Evolutionary conservation across 2,329 filamentous ascomycete genomes (phyloP).

Genomic region (Magnaporthiopsis rhizophila): DNA sequence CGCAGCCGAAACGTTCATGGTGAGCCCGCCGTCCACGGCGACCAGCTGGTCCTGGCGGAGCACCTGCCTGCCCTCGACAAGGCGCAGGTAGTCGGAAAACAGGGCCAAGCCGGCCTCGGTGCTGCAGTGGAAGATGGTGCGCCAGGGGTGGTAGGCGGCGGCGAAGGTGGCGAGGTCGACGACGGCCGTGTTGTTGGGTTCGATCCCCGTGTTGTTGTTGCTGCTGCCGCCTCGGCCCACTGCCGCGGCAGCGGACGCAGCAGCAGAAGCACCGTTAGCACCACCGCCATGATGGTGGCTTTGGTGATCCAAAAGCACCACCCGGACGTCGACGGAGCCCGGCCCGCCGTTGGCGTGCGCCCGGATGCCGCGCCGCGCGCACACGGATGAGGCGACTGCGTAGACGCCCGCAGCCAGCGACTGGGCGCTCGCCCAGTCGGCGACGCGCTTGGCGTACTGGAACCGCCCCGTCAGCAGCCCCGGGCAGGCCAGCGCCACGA

Average conservation of each 20-base stretch:
- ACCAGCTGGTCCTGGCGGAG: constrained; percentile 43
- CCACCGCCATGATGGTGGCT: constrained; percentile 8
- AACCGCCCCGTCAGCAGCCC: constrained; percentile 41
- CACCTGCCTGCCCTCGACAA: constrained; percentile 37
- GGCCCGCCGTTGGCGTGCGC: constrained; percentile 51
- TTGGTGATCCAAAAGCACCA: constrained; percentile 64
- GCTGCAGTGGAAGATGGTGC: constrained; percentile 55
- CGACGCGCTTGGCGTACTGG: constrained; percentile 40
- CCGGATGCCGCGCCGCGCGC: constrained; percentile 51
- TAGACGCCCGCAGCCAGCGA: constrained; percentile 70
- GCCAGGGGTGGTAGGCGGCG: constrained; percentile 51
- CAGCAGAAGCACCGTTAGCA: too few relatives aligned
- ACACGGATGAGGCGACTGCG: constrained; percentile 66
- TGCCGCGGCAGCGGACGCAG: constrained; percentile 18
- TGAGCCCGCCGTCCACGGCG: constrained; percentile 44
- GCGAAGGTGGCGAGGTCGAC: constrained; percentile 33
- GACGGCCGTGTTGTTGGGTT: constrained; percentile 31
- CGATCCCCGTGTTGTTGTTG: constrained; percentile 21
- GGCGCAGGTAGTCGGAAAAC: constrained; percentile 37
- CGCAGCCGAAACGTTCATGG: constrained; percentile 27
- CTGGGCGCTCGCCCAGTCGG: constrained; percentile 65
- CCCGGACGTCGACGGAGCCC: constrained; percentile 66
- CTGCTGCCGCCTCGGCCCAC: too few relatives aligned
- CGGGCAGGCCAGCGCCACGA: constrained; percentile 54
- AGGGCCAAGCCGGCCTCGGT: constrained; percentile 56